Evolutionary conservation across 805 yeast species (phyloP).

Genomic region (Cyberlindnera xylosilytica): DNA sequence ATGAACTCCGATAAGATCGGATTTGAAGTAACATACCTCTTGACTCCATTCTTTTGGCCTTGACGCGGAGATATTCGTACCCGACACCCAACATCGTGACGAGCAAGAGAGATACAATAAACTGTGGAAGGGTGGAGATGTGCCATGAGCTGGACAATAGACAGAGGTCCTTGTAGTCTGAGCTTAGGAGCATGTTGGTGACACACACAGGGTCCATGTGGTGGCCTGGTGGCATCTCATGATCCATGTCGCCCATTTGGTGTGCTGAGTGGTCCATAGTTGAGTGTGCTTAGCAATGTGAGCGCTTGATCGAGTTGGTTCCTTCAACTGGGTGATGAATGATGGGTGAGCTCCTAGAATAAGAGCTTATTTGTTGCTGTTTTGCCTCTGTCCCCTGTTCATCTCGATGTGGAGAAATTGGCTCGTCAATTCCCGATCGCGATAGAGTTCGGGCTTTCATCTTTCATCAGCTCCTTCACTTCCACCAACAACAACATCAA

Average conservation of each 20-base stretch:
- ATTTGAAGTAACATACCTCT: constrained; percentile 19
- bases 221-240: constrained; percentile 20
- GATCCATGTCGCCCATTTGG: constrained; percentile 20
- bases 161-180: constrained; percentile 74
- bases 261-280: constrained; percentile 25
- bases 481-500: no score
- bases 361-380: no score
- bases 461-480: no score
- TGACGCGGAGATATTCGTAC: constrained; percentile 55
- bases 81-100: constrained; percentile 48
- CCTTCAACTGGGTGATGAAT: no score
- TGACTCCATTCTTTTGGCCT: constrained; percentile 16
- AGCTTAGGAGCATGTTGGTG: constrained; percentile 76
- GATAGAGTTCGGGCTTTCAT: no score
- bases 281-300: no score
- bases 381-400: no score
- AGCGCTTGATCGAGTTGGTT: no score
- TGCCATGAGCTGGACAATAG: constrained; percentile 82
- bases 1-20: not conserved
- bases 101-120: constrained; percentile 49
- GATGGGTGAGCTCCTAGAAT: no score
- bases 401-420: constrained; percentile 1
- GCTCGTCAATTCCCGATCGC: no score
- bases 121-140: constrained; percentile 47
- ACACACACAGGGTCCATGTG: constrained; percentile 38